phyloP scores from a whole-genome alignment of 83 land plant genomes.

The Isoetes engelmannii region DNA sequence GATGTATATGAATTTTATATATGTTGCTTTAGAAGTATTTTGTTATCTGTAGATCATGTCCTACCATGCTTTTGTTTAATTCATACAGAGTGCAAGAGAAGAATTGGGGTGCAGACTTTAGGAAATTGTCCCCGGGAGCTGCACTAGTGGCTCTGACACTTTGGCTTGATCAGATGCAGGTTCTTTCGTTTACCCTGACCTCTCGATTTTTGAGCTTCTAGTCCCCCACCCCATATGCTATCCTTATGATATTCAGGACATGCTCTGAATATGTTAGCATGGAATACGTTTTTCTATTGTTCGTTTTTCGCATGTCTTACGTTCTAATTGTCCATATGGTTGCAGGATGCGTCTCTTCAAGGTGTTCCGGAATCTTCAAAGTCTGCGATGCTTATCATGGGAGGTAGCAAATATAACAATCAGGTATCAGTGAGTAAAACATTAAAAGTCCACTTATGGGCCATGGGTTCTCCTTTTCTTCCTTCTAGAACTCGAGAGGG shows the following conservation, averaged over 20 bases:
- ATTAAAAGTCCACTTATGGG: conserved; percentile 80
- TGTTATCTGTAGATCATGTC: neutral
- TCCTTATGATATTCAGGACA: neutral
- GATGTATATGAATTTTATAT: neutral
- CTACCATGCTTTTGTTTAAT: neutral
- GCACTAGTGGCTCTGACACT: conserved; percentile 90
- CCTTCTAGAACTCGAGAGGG: conserved; percentile 68
- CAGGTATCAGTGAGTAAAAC: conserved; percentile 69
- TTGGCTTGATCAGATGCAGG: conserved; percentile 98
- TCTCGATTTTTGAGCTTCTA: too few species aligned
- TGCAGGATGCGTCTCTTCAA: conserved; percentile 86
- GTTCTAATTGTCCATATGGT: neutral
- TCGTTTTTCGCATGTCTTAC: neutral
- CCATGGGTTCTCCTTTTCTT: conserved; percentile 95
- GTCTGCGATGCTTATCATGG: conserved; percentile 69
- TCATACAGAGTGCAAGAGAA: conserved; percentile 71
- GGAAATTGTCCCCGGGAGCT: conserved; percentile 85
- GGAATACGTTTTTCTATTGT: neutral
- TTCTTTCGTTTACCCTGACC: conserved; percentile 11
- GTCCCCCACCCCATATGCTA: neutral
- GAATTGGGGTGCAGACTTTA: conserved; percentile 96
- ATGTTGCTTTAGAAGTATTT: neutral
- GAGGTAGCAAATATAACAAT: conserved; percentile 52
- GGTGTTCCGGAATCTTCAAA: conserved; percentile 84
- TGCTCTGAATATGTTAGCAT: neutral